phyloP scores from a whole-genome alignment of 2,329 filamentous ascomycete genomes.

The Dendryphion nanum region DNA sequence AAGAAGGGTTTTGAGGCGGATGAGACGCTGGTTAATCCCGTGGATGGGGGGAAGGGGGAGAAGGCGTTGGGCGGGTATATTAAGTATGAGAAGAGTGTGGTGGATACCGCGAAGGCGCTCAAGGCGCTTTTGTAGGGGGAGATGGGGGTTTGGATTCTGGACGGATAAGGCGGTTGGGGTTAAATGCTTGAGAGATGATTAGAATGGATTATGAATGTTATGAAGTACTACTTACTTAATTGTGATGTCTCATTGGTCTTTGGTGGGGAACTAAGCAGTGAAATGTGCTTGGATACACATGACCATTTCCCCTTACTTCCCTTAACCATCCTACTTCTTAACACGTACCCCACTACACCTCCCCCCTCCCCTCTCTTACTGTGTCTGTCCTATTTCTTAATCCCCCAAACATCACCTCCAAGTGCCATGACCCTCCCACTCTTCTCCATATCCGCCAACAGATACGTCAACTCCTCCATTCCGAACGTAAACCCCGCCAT shows the following conservation, averaged over 20 bases:
- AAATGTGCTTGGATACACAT: no score
- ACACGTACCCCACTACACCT: constrained; percentile 16
- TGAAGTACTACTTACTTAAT: no score
- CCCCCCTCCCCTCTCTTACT: constrained; percentile 8
- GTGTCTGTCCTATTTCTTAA: constrained; percentile 15
- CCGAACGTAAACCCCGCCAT: constrained; percentile 87
- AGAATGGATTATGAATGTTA: no score
- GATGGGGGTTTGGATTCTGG: no score
- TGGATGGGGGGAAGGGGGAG: constrained; percentile 17
- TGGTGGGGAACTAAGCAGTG: no score
- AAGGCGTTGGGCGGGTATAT: constrained; percentile 17
- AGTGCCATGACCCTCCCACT: constrained; percentile 27
- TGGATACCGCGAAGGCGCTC: constrained; percentile 39
- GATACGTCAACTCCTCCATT: constrained; percentile 80
- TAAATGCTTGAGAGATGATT: no score
- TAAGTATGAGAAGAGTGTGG: constrained; percentile 19
- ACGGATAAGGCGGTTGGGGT: no score
- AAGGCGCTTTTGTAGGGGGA: constrained; percentile 15
- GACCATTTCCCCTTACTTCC: no score
- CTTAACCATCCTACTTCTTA: constrained; percentile 1
- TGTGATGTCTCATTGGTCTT: no score
- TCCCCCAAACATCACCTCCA: constrained; percentile 34
- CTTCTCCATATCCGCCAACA: constrained; percentile 69
- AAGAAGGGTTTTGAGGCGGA: constrained; percentile 16
- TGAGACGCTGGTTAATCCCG: constrained; percentile 8